Conservation (phyloP, 495 filamentous ascomycete species). For the Aspergillus nanangensis region DNA sequence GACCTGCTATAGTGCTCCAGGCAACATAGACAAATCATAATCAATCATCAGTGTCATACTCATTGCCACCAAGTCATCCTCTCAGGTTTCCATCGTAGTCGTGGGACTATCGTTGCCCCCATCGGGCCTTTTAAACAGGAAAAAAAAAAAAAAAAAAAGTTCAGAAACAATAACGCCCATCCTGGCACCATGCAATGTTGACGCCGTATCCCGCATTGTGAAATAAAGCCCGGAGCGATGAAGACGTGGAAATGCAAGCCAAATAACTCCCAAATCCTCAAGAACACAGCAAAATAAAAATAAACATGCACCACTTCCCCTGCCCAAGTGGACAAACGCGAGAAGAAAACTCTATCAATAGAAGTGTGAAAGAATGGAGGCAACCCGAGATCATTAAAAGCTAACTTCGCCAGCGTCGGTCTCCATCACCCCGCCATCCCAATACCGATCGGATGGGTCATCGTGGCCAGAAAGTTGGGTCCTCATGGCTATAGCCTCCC, state of each 20-base stretch:
- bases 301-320: not conserved
- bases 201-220: conserved; percentile 12
- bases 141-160: conserved; percentile 6
- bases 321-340: no score
- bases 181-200: conserved; percentile 15
- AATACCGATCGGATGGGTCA: conserved; percentile 29
- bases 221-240: conserved; percentile 2
- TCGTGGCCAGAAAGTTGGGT: conserved; percentile 26
- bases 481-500: conserved; percentile 36
- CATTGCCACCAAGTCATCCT: conserved; percentile 7
- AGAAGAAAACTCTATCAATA: not conserved
- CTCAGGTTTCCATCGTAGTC: conserved; percentile 6
- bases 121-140: conserved; percentile 8
- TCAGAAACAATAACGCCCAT: conserved; percentile 10
- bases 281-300: not conserved
- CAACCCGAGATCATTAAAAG: conserved; percentile 23
- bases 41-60: conserved; percentile 16
- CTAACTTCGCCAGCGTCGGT: conserved; percentile 44
- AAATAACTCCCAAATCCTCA: conserved; percentile 14
- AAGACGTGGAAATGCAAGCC: conserved; percentile 16
- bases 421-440: conserved; percentile 42
- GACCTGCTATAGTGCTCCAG: conserved; percentile 27
- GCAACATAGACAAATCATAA: conserved; percentile 16
- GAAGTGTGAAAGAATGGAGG: conserved; percentile 2
- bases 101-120: conserved; percentile 11